Evolutionary conservation across 805 yeast species (phyloP), one percentile per base, ranked within the genome.

Genomic region (Yarrowia sp.): DNA sequence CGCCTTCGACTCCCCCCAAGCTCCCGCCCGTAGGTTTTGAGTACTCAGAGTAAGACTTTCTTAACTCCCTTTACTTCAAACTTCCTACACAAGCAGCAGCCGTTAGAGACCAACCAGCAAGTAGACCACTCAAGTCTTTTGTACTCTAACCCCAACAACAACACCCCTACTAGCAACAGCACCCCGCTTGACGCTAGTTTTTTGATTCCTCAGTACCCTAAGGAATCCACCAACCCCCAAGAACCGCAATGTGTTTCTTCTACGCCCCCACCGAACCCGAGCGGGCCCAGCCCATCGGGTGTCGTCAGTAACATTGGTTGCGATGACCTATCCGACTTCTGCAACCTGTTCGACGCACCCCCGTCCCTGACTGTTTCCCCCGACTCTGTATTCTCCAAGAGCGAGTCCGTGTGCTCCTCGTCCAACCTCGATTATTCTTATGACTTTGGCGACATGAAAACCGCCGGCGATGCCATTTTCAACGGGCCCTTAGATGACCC

Each of bases 401-500:
- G 65, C 35, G 65, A 59, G 65, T 42, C 50, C 32, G 40, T 41
- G 49, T 59, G 52, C 65, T 59, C 65, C 50, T 59, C 65, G 65
- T 59, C 65, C 50, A 59, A 59, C 52, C 65, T 59, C 8, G 65
- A 59, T 59, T 59, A 43, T 45, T 59, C 67, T 22, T 48, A 63
- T 22, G 67, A 63, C 40, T 49, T 63, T 16, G 56, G 56, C 56
- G 55, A 38, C 26, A 11, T 14, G 67, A 38, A 38, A 19, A 48
- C 46, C 46, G 48, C 55, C 19, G 67, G 67, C 48, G 67, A 63
- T 8, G 55, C 56, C 48, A 63, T 63, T 38, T 63, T 48, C 67
- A 48, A 26, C 26, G 56, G 67, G 22, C 67, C 67, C 8, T 16
- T 63, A 10, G 67, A 63, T 14, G 71, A 69, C 63, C 69, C 70